Conservation (phyloP, 2,329 filamentous ascomycete species). For the Cyanodermella asteris region DNA sequence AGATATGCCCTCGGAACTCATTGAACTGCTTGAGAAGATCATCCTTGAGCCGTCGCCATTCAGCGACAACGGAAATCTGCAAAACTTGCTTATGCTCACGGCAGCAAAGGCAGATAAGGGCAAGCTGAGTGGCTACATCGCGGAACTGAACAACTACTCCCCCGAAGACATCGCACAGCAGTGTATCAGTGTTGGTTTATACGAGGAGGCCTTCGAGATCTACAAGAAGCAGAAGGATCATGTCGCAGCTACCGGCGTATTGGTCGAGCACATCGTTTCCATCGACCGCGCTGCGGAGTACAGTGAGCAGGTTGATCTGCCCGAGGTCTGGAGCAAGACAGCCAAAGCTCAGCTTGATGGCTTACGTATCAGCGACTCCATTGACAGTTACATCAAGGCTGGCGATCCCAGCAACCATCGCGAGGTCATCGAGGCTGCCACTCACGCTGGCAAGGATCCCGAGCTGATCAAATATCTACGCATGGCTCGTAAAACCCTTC, state of each 20-base stretch:
- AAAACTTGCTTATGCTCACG: constrained; percentile 90
- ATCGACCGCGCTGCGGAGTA: constrained; percentile 94
- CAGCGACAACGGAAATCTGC: constrained; percentile 88
- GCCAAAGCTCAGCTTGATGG: constrained; percentile 95
- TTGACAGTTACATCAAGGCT: constrained; percentile 94
- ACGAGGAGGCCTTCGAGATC: constrained; percentile 94
- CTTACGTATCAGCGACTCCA: constrained; percentile 73
- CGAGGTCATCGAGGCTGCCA: constrained; percentile 91
- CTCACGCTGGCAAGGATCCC: constrained; percentile 89
- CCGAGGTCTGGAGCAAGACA: constrained; percentile 95
- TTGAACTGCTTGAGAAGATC: constrained; percentile 96
- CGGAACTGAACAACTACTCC: constrained; percentile 71
- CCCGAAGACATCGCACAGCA: constrained; percentile 81
- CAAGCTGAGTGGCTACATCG: constrained; percentile 89
- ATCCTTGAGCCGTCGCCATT: constrained; percentile 98
- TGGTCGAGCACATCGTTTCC: constrained; percentile 91
- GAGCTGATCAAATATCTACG: constrained; percentile 89
- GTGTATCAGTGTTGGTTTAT: constrained; percentile 84
- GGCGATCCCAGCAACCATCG: constrained; percentile 78
- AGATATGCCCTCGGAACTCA: constrained; percentile 80
- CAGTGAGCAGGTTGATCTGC: constrained; percentile 78
- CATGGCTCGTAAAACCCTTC: constrained; percentile 92
- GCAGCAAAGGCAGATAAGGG: constrained; percentile 92
- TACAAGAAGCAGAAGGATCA: constrained; percentile 96
- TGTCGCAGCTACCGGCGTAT: constrained; percentile 64